These are phyloP conservation scores for Blastobotrys americana DNA, from an alignment of 805 yeast genomes.

Conservation along the genomic window DNA sequence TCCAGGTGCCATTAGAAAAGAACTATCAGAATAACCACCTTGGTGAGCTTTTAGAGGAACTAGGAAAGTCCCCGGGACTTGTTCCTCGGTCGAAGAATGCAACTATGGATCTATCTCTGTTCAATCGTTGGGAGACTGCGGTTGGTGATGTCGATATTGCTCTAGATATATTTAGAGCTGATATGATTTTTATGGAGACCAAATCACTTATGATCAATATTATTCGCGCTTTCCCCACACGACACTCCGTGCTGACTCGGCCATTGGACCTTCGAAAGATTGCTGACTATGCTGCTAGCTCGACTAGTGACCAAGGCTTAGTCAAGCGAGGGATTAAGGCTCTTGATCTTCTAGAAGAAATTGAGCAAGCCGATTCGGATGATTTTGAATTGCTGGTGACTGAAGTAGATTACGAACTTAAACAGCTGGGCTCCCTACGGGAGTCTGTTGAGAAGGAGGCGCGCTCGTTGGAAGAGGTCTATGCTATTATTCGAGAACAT, in stretches of 20 bases:
- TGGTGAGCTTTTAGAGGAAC: constrained; percentile 22
- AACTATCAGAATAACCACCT: constrained; percentile 19
- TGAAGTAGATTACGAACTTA: constrained; percentile 32
- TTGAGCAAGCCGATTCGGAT: constrained; percentile 19
- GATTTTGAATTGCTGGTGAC: constrained; percentile 25
- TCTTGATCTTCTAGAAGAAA: constrained; percentile 24
- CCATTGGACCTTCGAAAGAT: constrained; percentile 27
- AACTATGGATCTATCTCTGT: constrained; percentile 28
- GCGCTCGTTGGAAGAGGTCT: constrained; percentile 27
- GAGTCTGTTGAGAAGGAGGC: constrained; percentile 29
- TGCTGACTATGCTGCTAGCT: constrained; percentile 29
- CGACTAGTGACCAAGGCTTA: constrained; percentile 23
- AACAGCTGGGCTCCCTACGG: constrained; percentile 29
- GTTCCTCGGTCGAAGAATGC: constrained; percentile 27
- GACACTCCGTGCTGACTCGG: constrained; percentile 17
- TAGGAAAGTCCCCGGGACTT: constrained; percentile 28
- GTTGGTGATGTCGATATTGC: constrained; percentile 23
- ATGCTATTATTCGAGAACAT: constrained; percentile 29
- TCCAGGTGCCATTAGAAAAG: background rate
- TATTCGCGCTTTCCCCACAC: constrained; percentile 30
- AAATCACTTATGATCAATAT: constrained; percentile 32
- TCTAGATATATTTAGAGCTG: constrained; percentile 25
- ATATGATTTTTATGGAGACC: constrained; percentile 31
- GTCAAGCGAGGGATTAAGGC: constrained; percentile 31
- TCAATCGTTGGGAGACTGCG: constrained; percentile 29